Evolutionary conservation across 23 red algal species (phyloP), one percentile per base, ranked within the genome.

Genomic region (Gracilaria domingensis): DNA sequence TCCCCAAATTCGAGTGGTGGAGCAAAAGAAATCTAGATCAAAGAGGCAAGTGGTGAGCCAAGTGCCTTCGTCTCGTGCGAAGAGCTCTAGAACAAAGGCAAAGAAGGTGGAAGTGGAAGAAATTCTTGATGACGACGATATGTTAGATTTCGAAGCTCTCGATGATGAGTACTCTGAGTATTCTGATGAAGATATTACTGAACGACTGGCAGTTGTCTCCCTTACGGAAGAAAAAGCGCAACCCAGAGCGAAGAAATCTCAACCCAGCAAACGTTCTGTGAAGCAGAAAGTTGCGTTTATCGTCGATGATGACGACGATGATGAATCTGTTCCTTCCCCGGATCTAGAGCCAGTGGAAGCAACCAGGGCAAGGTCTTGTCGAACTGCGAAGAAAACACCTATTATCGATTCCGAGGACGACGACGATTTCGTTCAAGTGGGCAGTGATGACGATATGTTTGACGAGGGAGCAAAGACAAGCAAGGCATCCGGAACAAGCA

Each of bases 1-100:
- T 21, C 87, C 87, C 26, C 32, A 51, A 58, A 60, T 67, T 25
- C 66, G 87, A 81, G 74, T 57, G 25, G 25, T 77, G 20, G 72
- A 77, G 20, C 23, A 49, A 49, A 50, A 26, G 42, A 45, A 77
- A 77, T 42, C 72, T 4, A 48, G 72, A 14, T 40, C 45, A 30
- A 77, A 50, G 42, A 77, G 50, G 17, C 72, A 50, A 51, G 8
- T 20, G 23, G 72, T 4, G 20, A 49, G 21, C 2, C 38, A 50
- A 20, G 11, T 34, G 30, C 36, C 12, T 32, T 11, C 64, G 1
- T 30, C 72, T 45, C 38, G 45, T 49, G n/a, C 72, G 14, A 77
- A 77, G 25, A 49, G 40, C 25, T 45, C 40, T 30, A 49, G 40
- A 50, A 23, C 8, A 49, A 77, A 50, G 72, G 2, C 40, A 25